These are phyloP conservation scores for Cryphonectria radicalis DNA, from an alignment of 2,329 filamentous ascomycete species.

Conservation along the genomic window DNA sequence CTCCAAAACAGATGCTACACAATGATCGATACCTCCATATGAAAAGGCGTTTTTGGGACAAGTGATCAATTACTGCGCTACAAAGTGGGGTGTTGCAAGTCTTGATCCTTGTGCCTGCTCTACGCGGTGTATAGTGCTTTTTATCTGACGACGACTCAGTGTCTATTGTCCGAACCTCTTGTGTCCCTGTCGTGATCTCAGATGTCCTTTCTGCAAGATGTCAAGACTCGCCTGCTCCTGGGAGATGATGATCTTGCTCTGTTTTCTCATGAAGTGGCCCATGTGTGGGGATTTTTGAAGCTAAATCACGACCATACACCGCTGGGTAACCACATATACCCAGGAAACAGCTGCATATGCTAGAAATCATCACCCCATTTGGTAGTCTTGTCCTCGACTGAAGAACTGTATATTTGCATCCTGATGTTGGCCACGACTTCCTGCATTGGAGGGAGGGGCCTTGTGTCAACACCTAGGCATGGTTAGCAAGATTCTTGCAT, in stretches of 20 bases:
- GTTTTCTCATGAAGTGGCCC: background rate
- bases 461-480: no score
- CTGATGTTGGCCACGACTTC: no score
- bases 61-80: slow-evolving; percentile 23
- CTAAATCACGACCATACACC: background rate
- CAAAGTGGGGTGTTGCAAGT: slow-evolving; percentile 1
- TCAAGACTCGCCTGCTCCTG: background rate
- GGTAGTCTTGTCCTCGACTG: no score
- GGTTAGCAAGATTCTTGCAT: no score
- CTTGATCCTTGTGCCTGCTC: slow-evolving; percentile 3
- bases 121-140: background rate
- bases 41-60: slow-evolving; percentile 28
- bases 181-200: background rate
- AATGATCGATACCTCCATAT: slow-evolving; percentile 30
- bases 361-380: no score
- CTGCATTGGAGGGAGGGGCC: no score
- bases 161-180: background rate
- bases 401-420: no score
- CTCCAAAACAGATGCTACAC: slow-evolving; percentile 28
- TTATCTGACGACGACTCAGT: background rate
- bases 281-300: background rate
- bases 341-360: no score
- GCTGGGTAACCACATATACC: background rate
- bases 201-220: background rate
- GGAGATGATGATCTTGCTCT: background rate